Conservation (phyloP, 23 red algal species). For the Gracilaria gracilis region DNA sequence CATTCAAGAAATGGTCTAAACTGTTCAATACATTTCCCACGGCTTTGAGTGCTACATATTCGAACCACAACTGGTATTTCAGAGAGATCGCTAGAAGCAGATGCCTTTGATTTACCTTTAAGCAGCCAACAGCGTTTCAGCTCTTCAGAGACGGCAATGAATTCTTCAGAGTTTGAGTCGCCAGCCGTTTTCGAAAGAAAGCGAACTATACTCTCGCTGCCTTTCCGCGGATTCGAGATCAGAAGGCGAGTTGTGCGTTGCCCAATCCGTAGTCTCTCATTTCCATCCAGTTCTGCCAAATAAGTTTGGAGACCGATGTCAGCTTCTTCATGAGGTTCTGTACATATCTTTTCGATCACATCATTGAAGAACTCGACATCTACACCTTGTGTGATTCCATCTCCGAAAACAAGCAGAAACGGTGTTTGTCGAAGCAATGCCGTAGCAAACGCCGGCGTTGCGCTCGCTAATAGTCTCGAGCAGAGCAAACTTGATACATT, state of each 20-base stretch:
- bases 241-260: not conserved
- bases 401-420: slow-evolving; percentile 2
- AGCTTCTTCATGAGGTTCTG: not conserved
- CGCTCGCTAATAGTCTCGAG: not conserved
- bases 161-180: not conserved
- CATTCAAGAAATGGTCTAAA: slow-evolving; percentile 23
- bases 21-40: slow-evolving; percentile 19
- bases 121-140: not conserved
- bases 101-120: not conserved
- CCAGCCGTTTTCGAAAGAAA: not conserved
- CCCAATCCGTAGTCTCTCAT: slow-evolving; percentile 16
- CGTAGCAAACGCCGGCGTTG: not conserved
- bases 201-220: not conserved
- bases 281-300: not conserved
- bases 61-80: slow-evolving; percentile 21
- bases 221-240: not conserved
- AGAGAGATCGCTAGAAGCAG: not conserved
- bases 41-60: slow-evolving; percentile 21
- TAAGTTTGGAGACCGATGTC: not conserved
- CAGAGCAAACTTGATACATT: not conserved
- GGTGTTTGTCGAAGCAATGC: not conserved
- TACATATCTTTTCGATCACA: not conserved
- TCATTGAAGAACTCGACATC: slow-evolving; percentile 12
- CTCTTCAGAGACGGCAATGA: slow-evolving; percentile 6
- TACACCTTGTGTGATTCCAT: not conserved